Base-by-base conservation (phyloP, 768 basidiomycete genomes). In the Lepiota venenata region DNA sequence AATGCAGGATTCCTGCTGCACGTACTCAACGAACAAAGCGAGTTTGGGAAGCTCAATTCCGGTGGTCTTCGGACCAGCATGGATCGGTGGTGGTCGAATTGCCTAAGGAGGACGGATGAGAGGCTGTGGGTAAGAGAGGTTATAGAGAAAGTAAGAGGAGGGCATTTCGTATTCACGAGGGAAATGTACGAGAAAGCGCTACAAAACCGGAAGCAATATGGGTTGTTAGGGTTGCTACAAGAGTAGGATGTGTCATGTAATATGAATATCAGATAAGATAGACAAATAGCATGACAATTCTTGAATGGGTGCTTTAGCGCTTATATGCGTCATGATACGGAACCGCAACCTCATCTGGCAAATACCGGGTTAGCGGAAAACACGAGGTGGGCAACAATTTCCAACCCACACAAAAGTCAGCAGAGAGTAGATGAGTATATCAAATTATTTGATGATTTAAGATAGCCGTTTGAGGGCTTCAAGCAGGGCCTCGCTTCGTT, bases 71-170 rank as follows among this genome's bases (percentile, higher is more conserved):
- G 67, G 46, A 67, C 69, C 58, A 89, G 88, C 64, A 88, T 89
- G 86, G 88, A 88, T 57, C 71, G 74, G 53, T 91, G 85, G 84
- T 89, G 88, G 88, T 81, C 82, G 16, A 86, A 86, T 61, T 90
- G 87, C 63, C 69, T 88, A 47, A 74, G 88, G 56, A 75, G 84
- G 58, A 74, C 77, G n/a, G 68, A 72, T 56, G 84, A 87, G 57
- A 73, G 87, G 58, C 63, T 67, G 21, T 84, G 79, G 77, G 73
- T 89, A 37, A 70, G 73, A 27, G 66, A 62, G n/a, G 57, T 77
- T 49, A 80, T 88, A 29, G 53, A 59, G 47, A 76, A 73, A 48
- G 84, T 82, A 38, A 78, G 87, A 48, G 56, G 61, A 27, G 71
- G 66, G 16, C 62, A 65, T 16, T 76, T 69, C 56, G 66, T 76